Percentiles rank a stretch among this genome's conserved stretches.
phyloP scores from a whole-genome alignment of 805 yeast species.

The Naumovozyma castellii region DNA sequence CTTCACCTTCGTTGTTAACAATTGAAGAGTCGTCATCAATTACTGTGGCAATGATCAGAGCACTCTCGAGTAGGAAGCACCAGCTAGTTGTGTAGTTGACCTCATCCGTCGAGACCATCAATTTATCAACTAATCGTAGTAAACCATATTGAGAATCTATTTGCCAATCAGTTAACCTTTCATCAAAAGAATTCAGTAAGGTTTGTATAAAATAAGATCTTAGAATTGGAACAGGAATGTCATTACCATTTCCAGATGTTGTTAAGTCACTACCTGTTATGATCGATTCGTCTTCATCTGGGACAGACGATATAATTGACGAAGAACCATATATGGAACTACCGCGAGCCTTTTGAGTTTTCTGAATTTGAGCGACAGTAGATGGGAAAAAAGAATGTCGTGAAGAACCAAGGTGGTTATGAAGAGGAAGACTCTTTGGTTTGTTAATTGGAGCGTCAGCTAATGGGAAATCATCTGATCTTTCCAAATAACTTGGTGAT shows the following conservation, averaged over 20 bases:
- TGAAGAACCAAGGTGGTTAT: no score
- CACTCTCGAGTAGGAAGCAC: constrained; percentile 30
- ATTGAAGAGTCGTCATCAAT: constrained; percentile 2
- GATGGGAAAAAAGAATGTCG: background rate
- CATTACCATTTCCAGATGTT: background rate
- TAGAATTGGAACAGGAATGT: constrained; percentile 14
- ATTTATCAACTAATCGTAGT: constrained; percentile 30
- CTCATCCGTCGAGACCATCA: constrained; percentile 26
- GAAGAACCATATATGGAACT: constrained; percentile 9
- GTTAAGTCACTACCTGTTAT: background rate
- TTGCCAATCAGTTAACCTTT: constrained; percentile 15
- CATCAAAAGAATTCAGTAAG: constrained; percentile 13
- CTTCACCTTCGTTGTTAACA: constrained; percentile 1
- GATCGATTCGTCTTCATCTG: constrained; percentile 1
- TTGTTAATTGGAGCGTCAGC: constrained; percentile 2
- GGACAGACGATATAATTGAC: constrained; percentile 8
- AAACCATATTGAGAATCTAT: constrained; percentile 29
- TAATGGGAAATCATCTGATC: background rate
- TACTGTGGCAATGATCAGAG: constrained; percentile 12
- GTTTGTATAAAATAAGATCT: constrained; percentile 21
- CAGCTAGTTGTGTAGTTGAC: constrained; percentile 18
- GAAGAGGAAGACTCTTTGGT: no score
- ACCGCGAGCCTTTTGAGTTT: constrained; percentile 2
- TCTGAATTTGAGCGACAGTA: background rate
- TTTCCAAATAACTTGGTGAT: background rate